phyloP scores from a whole-genome alignment of 106 monocot genomes.

The Dactylorhiza incarnata region DNA sequence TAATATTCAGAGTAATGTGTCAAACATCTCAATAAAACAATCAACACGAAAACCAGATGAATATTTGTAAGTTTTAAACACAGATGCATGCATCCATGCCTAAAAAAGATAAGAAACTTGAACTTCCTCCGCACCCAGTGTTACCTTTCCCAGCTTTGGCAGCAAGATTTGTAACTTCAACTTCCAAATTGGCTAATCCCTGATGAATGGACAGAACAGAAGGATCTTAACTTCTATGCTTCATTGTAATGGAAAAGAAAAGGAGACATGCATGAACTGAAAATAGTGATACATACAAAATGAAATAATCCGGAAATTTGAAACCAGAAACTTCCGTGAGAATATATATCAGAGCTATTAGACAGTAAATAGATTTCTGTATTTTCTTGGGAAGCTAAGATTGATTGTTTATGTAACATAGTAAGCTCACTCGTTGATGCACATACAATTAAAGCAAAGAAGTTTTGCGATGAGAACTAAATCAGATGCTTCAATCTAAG shows the following conservation, averaged over 20 bases:
- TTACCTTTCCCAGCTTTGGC: conserved; percentile 94
- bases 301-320: background rate
- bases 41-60: background rate
- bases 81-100: background rate
- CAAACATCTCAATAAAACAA: background rate
- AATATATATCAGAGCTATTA: background rate
- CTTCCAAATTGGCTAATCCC: conserved; percentile 68
- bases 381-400: background rate
- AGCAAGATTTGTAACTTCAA: conserved; percentile 96
- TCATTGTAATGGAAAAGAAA: background rate
- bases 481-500: background rate
- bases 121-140: background rate
- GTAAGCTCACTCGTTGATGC: background rate
- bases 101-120: background rate
- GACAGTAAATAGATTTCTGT: background rate
- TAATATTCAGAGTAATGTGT: conserved; percentile 16
- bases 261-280: background rate
- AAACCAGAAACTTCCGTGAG: background rate
- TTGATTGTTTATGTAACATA: background rate
- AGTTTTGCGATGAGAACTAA: background rate
- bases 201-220: conserved; percentile 18
- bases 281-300: background rate
- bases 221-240: conserved; percentile 1
- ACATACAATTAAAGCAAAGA: background rate
- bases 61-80: no score